Evolutionary conservation across 202 grass and related monocot genomes (phyloP), one percentile per base, ranked within the genome.

Genomic region (Dendrocalamus latiflorus): DNA sequence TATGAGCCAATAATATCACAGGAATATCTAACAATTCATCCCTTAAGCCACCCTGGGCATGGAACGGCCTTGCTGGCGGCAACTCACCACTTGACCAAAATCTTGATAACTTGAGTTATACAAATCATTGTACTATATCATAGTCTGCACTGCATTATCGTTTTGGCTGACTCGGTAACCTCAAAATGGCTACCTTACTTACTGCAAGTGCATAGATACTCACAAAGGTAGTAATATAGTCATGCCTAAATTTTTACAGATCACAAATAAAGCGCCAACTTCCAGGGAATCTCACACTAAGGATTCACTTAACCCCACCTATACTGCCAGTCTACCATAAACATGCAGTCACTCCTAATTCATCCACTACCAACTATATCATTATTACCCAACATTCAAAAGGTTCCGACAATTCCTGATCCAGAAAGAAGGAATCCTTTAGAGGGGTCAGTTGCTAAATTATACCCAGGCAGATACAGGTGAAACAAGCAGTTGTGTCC

Each of bases 341-440:
- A 21, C 18, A 37, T 54, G 49, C 50, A 55, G 38, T 33, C 4
- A 14, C 70, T 38, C 48, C 33, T 36, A 18, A 17, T 38, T 53
- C 49, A 44, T 56, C 70, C 36, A 75, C 4, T n/a, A 4, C 60
- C 11, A 54, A 85, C 14, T 39, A 43, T 58, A 59, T 39, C 65
- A 39, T 36, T 64, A 18, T 64, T 6, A 55, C 47, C 63, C 47
- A 54, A 74, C 6, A 86, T 72, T 78, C 33, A 77, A 75, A 81
- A 77, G 33, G 47, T 62, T 33, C 55, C 71, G 45, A 75, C 44
- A 69, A 69, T 20, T 81, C 30, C 20, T 39, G 45, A 36, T 36
- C 49, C 44, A 48, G 30, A 42, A 25, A 78, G 34, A 36, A 73
- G 34, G 48, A 74, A 84, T 39, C 51, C 53, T 80, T 77, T 5